Evolutionary conservation across 441 rosid genomes (phyloP), one percentile per base, ranked within the genome.

Genomic region (Arabidopsis hybrid): DNA sequence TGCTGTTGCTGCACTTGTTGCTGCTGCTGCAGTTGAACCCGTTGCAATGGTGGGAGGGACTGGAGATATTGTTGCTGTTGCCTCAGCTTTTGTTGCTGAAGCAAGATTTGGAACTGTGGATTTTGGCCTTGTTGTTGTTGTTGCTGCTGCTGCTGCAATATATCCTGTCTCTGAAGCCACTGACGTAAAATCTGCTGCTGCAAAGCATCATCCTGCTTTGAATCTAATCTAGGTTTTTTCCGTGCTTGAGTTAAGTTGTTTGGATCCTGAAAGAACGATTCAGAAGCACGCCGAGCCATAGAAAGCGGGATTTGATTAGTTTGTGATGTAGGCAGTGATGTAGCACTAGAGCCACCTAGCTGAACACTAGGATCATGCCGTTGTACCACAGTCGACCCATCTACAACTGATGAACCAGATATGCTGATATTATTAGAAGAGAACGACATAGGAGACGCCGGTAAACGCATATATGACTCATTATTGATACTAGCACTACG

Each of bases 361-460:
- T 88, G 93, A 62, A 78, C 85, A 78, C 74, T 81, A 9, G 87
- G 90, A 47, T 92, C 97, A 72, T 85, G 93, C 72, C 85, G 87
- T 76, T 91, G 99, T 73, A 85, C 93, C 17, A 84, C 84, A 16
- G 91, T 89, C 32, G 98, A 91, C 26, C 96, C 99, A 63, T 95
- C 99, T 58, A 85, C 86, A 63, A 87, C 84, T 7, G 99, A 92
- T 8, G 97, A 89, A 16, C 97, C 97, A 4, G 99, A 95, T 67
- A 94, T 81, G 67, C 92, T 91, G 59, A 94, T 85, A 72, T 94
- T 94, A 79, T 95, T 95, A 13, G 99, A 95, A 40, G 97, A 77
- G 79, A 91, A 95, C 0, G 99, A 95, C 93, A 95, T 77, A n/a
- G 99, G 99, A 0, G 98, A 95, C 3, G 98, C 93, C 0, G 99